Conservation (phyloP, 768 basidiomycete genomes). For the Podaxis carcinomalis region DNA sequence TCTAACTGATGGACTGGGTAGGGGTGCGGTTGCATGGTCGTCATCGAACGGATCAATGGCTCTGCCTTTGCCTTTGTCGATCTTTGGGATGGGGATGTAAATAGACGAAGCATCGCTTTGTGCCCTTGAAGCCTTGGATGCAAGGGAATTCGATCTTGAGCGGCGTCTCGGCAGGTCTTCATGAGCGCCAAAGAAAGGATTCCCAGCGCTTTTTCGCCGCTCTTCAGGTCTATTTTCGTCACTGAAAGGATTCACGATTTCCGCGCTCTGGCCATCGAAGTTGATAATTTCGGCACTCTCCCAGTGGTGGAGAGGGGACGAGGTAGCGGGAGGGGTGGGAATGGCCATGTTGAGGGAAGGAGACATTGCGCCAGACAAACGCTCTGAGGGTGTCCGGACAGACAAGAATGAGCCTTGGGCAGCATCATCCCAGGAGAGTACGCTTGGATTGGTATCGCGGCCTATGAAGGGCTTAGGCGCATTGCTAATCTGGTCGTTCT, state of each 20-base stretch:
- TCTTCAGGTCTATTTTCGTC: conserved; percentile 19
- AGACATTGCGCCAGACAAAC: conserved; percentile 39
- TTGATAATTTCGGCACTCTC: conserved; percentile 65
- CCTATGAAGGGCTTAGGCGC: not conserved
- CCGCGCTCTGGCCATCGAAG: conserved; percentile 29
- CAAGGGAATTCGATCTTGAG: conserved; percentile 36
- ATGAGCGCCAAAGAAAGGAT: conserved; percentile 38
- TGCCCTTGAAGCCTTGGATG: conserved; percentile 9
- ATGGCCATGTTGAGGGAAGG: conserved; percentile 49
- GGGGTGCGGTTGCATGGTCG: conserved; percentile 13
- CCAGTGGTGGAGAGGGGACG: conserved; percentile 54
- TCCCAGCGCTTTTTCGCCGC: conserved; percentile 34
- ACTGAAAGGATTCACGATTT: conserved; percentile 31
- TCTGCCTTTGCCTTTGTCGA: conserved; percentile 15
- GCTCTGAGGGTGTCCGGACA: conserved; percentile 7
- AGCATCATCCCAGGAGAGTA: conserved; percentile 3
- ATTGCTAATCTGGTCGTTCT: conserved; percentile 3
- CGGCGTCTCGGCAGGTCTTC: conserved; percentile 19
- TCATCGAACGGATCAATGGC: conserved; percentile 40
- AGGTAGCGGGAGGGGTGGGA: conserved; percentile 56
- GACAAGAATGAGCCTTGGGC: conserved; percentile 6
- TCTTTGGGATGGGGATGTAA: conserved; percentile 4
- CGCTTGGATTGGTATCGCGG: not conserved
- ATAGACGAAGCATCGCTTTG: not conserved
- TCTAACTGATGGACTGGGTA: not conserved